phyloP scores from a whole-genome alignment of 2,329 filamentous ascomycete genomes.

The Cadophora luteo-olivacea region DNA sequence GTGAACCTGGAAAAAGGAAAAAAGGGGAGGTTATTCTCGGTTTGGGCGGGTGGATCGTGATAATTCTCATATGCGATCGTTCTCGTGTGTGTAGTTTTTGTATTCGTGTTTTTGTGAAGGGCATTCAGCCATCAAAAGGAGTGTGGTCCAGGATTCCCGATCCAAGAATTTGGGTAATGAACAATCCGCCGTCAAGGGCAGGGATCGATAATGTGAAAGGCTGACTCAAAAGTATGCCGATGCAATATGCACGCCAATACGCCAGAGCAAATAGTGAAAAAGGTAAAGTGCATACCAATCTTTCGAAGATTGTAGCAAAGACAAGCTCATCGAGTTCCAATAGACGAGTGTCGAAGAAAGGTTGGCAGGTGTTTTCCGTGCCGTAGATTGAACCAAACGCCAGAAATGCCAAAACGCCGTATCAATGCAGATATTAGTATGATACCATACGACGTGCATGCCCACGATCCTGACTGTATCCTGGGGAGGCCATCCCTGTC shows the following conservation, averaged over 20 bases:
- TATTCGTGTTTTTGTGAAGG: constrained; percentile 23
- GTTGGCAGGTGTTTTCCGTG: constrained; percentile 20
- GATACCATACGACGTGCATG: constrained; percentile 68
- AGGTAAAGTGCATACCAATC: constrained; percentile 27
- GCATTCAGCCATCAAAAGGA: constrained; percentile 36
- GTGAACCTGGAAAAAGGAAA: constrained; percentile 19
- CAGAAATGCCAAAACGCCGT: constrained; percentile 38
- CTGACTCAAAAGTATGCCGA: constrained; percentile 41
- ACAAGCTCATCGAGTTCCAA: constrained; percentile 20
- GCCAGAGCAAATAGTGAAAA: constrained; percentile 37
- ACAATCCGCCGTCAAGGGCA: constrained; percentile 31
- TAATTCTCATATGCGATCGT: constrained; percentile 39
- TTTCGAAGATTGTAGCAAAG: constrained; percentile 32
- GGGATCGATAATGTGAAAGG: constrained; percentile 30
- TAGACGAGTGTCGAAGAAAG: constrained; percentile 32
- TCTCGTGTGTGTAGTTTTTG: constrained; percentile 32
- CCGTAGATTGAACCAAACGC: constrained; percentile 36
- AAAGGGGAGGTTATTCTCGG: constrained; percentile 14
- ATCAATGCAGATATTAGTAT: constrained; percentile 54
- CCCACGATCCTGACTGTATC: constrained; percentile 57
- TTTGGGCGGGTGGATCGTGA: constrained; percentile 33
- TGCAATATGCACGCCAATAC: constrained; percentile 42
- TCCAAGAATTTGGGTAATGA: constrained; percentile 38
- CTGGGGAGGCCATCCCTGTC: constrained; percentile 46
- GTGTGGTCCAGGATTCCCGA: constrained; percentile 43